Evolutionary conservation across 805 yeast genomes (phyloP).

Genomic region (Limtongia smithiae): DNA sequence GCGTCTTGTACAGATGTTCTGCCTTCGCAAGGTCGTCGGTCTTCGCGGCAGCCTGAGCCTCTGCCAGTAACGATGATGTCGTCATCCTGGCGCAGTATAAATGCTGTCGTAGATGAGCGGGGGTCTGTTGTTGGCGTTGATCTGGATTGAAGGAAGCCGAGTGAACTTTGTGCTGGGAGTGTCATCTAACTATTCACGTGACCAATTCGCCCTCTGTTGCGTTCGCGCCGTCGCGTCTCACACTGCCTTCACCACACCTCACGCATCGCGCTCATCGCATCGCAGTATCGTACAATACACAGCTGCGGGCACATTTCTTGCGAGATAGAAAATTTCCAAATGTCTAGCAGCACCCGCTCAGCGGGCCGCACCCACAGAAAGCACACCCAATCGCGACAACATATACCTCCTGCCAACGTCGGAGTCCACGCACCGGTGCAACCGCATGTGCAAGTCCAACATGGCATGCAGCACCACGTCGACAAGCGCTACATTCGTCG

Average conservation of each 20-base stretch:
- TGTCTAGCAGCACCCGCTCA: too few relatives aligned
- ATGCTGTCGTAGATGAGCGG: background rate
- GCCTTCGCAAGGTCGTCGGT: constrained; percentile 53
- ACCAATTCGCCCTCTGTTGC: too few relatives aligned
- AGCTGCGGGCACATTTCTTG: too few relatives aligned
- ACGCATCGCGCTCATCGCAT: background rate
- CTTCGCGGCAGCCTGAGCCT: constrained; percentile 58
- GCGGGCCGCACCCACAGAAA: background rate
- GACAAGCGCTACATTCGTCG: constrained; percentile 32
- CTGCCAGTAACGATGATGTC: constrained; percentile 28
- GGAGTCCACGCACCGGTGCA: background rate
- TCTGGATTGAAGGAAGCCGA: constrained; percentile 2
- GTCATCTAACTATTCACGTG: constrained; percentile 3
- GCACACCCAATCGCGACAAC: background rate
- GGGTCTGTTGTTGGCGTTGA: background rate
- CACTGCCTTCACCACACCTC: background rate
- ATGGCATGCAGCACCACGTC: constrained; percentile 17
- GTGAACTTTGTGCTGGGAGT: background rate
- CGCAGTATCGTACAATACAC: background rate
- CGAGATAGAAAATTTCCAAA: too few relatives aligned
- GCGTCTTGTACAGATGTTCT: constrained; percentile 53
- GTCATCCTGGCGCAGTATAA: constrained; percentile 5
- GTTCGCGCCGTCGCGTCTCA: background rate
- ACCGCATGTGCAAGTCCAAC: constrained; percentile 1
- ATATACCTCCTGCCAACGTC: background rate